Conservation (phyloP, 164 flowering plant genomes). For the Nymphaea colorata region DNA sequence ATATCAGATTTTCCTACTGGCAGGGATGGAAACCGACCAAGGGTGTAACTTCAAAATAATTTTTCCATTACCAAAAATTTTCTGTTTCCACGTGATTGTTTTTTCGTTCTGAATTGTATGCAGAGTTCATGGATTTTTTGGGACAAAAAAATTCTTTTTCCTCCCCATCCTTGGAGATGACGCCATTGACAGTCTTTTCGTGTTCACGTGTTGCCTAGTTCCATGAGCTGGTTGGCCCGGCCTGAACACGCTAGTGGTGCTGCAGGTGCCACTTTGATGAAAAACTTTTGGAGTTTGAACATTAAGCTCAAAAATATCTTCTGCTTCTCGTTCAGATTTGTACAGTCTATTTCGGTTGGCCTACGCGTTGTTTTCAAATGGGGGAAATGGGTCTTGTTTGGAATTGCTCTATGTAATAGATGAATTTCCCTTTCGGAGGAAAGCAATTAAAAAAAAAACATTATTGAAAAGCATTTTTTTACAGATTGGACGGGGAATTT, state of each 20-base stretch:
- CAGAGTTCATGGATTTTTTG: neutral
- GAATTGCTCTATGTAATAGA: slow-evolving; percentile 1
- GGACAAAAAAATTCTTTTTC: too few relatives aligned
- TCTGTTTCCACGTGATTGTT: neutral
- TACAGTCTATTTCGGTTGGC: neutral
- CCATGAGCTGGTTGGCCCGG: slow-evolving; percentile 21
- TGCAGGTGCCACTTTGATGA: slow-evolving; percentile 10
- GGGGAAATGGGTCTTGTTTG: neutral
- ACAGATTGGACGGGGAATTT: too few relatives aligned
- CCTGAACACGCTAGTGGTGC: slow-evolving; percentile 14
- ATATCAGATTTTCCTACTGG: neutral
- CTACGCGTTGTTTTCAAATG: neutral
- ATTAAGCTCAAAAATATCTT: neutral
- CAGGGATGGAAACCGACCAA: neutral
- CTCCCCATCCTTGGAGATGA: neutral
- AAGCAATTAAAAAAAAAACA: too few relatives aligned
- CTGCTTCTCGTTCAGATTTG: neutral
- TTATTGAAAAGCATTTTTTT: too few relatives aligned
- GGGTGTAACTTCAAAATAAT: neutral
- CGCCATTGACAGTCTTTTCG: slow-evolving; percentile 10
- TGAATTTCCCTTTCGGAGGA: too few relatives aligned
- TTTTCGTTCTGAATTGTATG: neutral
- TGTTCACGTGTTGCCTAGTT: slow-evolving; percentile 48
- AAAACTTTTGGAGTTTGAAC: neutral
- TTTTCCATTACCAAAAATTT: neutral